Percentiles rank a stretch among this genome's conserved stretches.
Conservation (phyloP, 2,329 filamentous ascomycete species). For the Aplosporella prunicola region DNA sequence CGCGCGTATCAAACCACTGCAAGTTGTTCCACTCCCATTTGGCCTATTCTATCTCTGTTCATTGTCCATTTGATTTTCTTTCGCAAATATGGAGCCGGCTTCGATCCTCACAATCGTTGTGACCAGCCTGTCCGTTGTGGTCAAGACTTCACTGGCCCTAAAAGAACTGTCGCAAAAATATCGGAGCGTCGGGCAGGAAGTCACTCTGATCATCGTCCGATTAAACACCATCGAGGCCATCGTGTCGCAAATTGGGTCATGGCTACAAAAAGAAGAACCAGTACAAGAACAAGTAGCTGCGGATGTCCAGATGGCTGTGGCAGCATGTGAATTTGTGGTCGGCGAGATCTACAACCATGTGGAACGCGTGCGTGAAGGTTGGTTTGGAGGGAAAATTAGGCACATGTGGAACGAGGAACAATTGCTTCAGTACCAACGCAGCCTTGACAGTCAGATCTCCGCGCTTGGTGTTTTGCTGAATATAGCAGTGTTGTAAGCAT, state of each 20-base stretch:
- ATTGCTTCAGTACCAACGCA: neutral
- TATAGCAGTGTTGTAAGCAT: neutral
- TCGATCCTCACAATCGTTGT: neutral
- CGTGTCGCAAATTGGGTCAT: neutral
- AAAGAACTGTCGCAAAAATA: neutral
- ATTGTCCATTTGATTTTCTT: too few relatives aligned
- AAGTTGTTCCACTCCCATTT: too few relatives aligned
- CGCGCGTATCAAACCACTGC: too few relatives aligned
- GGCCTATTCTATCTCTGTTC: too few relatives aligned
- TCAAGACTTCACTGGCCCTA: neutral
- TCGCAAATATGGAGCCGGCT: neutral
- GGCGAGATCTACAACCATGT: neutral
- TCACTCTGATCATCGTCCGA: conserved; percentile 1
- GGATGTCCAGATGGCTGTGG: neutral
- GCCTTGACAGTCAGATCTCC: conserved; percentile 1
- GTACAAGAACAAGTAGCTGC: neutral
- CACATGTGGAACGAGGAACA: neutral
- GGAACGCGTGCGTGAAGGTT: neutral
- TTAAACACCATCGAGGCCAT: neutral
- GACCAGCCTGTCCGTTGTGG: neutral
- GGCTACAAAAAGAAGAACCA: neutral
- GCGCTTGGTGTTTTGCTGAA: neutral
- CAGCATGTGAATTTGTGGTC: neutral
- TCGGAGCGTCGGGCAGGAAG: neutral
- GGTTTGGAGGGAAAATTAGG: neutral